phyloP scores from a whole-genome alignment of 176 grass and related monocot species.

The Ampelocalamus luodianensis region DNA sequence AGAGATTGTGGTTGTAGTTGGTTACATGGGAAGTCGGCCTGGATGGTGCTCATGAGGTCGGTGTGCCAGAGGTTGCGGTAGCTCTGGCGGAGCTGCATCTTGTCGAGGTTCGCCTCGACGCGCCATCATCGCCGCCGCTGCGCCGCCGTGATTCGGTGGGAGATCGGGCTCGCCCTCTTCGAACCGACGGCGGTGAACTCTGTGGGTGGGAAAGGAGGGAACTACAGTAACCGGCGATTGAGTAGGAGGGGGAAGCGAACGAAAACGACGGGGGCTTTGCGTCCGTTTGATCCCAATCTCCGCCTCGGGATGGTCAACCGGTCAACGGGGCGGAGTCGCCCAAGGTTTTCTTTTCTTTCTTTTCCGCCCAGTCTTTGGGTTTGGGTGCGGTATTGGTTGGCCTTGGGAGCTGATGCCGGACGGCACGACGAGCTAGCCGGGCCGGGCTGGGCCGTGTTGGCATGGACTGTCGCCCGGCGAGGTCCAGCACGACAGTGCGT shows the following conservation, averaged over 20 bases:
- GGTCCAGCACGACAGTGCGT: too few species aligned
- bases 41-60: constrained; percentile 74
- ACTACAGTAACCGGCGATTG: neutral
- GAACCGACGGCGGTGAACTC: neutral
- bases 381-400: too few species aligned
- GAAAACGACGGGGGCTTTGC: neutral
- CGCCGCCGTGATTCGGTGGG: neutral
- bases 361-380: too few species aligned
- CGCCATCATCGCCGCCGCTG: constrained; percentile 43
- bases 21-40: constrained; percentile 81
- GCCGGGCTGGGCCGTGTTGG: too few species aligned
- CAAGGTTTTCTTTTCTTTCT: too few species aligned
- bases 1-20: too few species aligned
- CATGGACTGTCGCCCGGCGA: too few species aligned
- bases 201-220: constrained; percentile 1
- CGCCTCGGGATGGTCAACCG: neutral
- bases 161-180: constrained; percentile 23
- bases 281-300: neutral
- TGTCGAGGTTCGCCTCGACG: constrained; percentile 74
- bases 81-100: constrained; percentile 92
- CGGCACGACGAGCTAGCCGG: too few species aligned
- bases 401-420: too few species aligned
- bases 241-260: neutral
- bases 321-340: neutral
- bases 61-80: constrained; percentile 97